A percentile compares a stretch with the other conserved stretches of the same genome.
phyloP scores from a whole-genome alignment of 2,329 filamentous ascomycete genomes.

The Basipetospora sp. region DNA sequence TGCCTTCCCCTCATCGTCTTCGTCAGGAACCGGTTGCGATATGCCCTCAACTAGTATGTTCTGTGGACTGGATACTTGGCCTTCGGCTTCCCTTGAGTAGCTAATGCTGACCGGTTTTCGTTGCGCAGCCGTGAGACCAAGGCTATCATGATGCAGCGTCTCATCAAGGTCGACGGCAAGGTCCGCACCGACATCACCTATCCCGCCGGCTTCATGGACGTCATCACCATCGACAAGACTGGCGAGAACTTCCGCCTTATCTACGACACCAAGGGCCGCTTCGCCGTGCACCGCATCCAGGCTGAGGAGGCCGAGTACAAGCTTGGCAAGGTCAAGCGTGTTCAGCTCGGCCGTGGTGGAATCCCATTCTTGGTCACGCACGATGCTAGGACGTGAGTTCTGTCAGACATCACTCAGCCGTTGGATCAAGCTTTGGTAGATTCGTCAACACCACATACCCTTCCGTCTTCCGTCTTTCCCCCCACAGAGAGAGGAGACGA shows the following conservation, averaged over 20 bases:
- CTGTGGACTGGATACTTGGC: too few species aligned
- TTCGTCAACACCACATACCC: constrained; percentile 19
- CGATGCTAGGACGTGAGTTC: constrained; percentile 99
- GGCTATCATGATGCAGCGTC: constrained; percentile 97
- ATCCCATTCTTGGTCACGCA: constrained; percentile 99
- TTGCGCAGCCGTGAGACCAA: constrained; percentile 65
- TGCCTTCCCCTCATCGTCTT: constrained; percentile 98
- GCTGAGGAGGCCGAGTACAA: constrained; percentile 99
- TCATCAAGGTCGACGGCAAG: constrained; percentile 99
- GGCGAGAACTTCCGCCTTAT: constrained; percentile 99
- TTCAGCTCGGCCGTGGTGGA: constrained; percentile 97
- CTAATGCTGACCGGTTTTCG: background rate
- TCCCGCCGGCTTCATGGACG: constrained; percentile 98
- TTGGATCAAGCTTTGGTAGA: constrained; percentile 98
- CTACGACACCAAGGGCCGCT: constrained; percentile 99
- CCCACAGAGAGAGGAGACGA: constrained; percentile 8
- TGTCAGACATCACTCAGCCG: constrained; percentile 97
- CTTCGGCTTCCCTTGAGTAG: too few species aligned
- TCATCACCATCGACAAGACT: constrained; percentile 98
- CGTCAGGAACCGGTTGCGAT: constrained; percentile 94
- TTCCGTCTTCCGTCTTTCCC: too few species aligned
- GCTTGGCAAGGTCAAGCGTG: constrained; percentile 99
- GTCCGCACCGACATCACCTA: constrained; percentile 97
- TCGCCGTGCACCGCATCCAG: constrained; percentile 99
- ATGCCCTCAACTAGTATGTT: constrained; percentile 70